Base-by-base conservation (phyloP, 768 basidiomycete genomes). In the Trametes cingulata region DNA sequence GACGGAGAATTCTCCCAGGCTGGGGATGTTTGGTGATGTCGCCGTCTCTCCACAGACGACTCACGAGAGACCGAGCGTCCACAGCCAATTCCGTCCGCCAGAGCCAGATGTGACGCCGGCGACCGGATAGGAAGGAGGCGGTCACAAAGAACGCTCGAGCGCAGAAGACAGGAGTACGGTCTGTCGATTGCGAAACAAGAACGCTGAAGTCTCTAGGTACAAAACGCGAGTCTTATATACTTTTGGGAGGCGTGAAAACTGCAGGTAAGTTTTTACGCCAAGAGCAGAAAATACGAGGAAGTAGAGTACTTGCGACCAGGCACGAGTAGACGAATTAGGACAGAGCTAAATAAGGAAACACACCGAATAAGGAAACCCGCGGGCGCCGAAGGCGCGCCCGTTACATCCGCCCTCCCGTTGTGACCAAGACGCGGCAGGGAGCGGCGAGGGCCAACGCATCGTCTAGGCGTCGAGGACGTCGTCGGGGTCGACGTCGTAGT, bases 151-250 rank as follows among this genome's bases (percentile, higher is more conserved):
- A 24, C 43, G 22, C 19, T 45, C n/a, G 43, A 24, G 43, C 43
- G 43, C 43, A 71, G 27, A n/a, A 48, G 46, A 48, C 46, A 48
- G 46, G 46, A 25, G 46, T 48, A 48, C 46, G 46, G 46, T 48
- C 46, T 48, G 46, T 48, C 7, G 7, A 3, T 8, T 27, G 2
- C 7, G 7, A 9, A 24, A 24, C 45, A 47, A 6, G 45, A 47
- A 47, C 45, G 45, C 45, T 47, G 45, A n/a, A 14, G 8, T 48
- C 46, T 48, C n/a, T 25, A 14, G 14, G 22, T 25, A 24, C 22
- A 25, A 13, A 29, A n/a, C 27, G 27, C 2, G 22, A 48, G 46
- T 13, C 27, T 48, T 25, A 48, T 25, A 27, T 29, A 48, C 45
- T 27, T 29, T 48, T 24, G 17, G 45, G n/a, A n/a, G n/a, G n/a